Conservation (phyloP, 257 asterid species). For the Ajuga chamaepitys region DNA sequence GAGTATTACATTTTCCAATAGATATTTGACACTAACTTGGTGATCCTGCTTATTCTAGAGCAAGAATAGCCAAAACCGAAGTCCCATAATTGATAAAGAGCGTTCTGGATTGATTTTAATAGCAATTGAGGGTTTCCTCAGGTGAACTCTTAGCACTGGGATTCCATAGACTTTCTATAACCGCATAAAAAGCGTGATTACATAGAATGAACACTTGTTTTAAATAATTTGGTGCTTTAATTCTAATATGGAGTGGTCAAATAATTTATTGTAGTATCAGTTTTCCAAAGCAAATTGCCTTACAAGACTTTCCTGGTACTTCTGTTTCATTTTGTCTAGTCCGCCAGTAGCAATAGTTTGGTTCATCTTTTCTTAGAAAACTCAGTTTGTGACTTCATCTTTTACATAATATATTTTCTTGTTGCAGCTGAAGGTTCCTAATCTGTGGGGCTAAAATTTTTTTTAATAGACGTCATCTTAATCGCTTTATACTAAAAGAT, state of each 20-base stretch:
- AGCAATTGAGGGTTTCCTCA: neutral
- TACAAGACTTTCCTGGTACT: neutral
- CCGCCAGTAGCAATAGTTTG: neutral
- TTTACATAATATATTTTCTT: neutral
- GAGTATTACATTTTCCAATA: neutral
- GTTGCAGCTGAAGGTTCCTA: no score
- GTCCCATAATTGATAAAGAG: neutral
- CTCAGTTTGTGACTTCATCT: neutral
- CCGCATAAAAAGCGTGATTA: no score
- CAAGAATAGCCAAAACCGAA: neutral
- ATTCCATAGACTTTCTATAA: neutral
- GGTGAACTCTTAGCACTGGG: slow-evolving; percentile 1
- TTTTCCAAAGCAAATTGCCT: neutral
- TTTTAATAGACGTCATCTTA: neutral
- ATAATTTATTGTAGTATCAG: neutral
- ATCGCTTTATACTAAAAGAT: slow-evolving; percentile 1
- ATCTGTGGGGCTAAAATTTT: no score
- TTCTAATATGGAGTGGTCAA: neutral
- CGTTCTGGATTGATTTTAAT: neutral
- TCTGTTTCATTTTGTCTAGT: neutral
- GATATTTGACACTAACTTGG: neutral
- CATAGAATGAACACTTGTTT: neutral
- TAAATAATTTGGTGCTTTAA: neutral
- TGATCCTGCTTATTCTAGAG: neutral
- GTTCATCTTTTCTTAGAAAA: neutral